Evolutionary conservation across 164 flowering plant species (phyloP), one percentile per base, ranked within the genome.

Genomic region (Berberis thunbergii): DNA sequence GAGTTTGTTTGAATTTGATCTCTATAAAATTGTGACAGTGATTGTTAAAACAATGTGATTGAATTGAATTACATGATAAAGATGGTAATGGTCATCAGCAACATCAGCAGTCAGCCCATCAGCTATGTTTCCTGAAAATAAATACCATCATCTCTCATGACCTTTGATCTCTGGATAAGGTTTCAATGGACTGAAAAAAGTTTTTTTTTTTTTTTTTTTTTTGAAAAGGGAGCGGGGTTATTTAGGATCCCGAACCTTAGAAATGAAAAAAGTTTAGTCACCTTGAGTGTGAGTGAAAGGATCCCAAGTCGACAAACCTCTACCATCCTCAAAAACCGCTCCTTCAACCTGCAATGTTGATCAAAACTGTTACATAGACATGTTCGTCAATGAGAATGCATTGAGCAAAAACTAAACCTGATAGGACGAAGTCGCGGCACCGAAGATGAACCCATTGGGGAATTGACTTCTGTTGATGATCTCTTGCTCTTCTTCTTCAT

Each of bases 41-140:
- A 48, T 11, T 4, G 10, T 6, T 26, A 26, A 48, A 2, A 1
- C 2, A 6, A 48, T 6, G 50, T 26, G 26, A 26, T 26, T 26
- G 26, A 26, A 26, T 26, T 26, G 7, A 10, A 10, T 3, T 4
- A 52, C 54, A 12, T 52, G 13, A 11, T 52, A 52, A 10, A 2
- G 54, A 52, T 57, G 74, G 69, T 74, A 76, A 62, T 74, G 78
- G 57, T 76, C 71, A 40, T 72, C 73, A 5, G 82, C 77, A 40
- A 79, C 59, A 42, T 72, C 71, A 53, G 74, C 79, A 64, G 59
- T 74, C 5, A 54, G 4, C n/a, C 54, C 54, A 52, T 52, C n/a
- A 6, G n/a, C 4, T 10, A 52, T 10, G 4, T 52, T 10, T 3
- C 54, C 54, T 52, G n/a, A 6, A 26, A 57, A 57, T 41, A 7